Evolutionary conservation across 2,329 filamentous ascomycete species (phyloP).

Genomic region (Epichloe sylvatica): DNA sequence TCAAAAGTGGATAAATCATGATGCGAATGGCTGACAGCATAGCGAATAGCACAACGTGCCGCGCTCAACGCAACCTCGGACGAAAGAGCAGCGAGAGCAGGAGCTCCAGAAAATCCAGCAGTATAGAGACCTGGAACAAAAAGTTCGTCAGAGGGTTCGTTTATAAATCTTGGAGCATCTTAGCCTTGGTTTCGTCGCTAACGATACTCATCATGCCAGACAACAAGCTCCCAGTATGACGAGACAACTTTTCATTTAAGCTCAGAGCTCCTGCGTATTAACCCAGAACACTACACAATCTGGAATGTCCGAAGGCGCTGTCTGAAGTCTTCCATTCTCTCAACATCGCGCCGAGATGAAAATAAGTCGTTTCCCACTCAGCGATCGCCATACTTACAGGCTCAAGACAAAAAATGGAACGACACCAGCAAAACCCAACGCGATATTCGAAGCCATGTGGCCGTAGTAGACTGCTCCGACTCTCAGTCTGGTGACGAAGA

Average conservation of each 20-base stretch:
- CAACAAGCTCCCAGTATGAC: neutral
- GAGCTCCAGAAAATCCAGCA: slow-evolving; percentile 58
- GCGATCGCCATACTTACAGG: neutral
- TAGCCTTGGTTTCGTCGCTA: neutral
- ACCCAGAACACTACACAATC: slow-evolving; percentile 82
- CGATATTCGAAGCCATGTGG: neutral
- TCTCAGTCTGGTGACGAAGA: slow-evolving; percentile 1
- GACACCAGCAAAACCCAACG: neutral
- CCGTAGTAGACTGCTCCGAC: neutral
- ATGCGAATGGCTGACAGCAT: neutral
- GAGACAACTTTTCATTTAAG: slow-evolving; percentile 9
- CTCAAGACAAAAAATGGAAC: neutral
- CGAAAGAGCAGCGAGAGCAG: slow-evolving; percentile 51
- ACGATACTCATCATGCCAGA: neutral
- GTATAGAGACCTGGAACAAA: slow-evolving; percentile 54
- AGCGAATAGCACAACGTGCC: slow-evolving; percentile 47
- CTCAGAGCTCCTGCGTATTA: slow-evolving; percentile 58
- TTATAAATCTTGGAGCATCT: neutral
- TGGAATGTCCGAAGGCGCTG: slow-evolving; percentile 77
- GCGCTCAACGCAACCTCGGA: slow-evolving; percentile 43
- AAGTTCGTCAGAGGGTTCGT: slow-evolving; percentile 32
- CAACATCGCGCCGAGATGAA: neutral
- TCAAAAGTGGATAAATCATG: neutral
- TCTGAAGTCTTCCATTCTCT: slow-evolving; percentile 32
- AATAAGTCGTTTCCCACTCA: neutral